Percentiles rank a stretch among this genome's conserved stretches.
phyloP scores from a whole-genome alignment of 257 asterid species.

The Solanum arcanum region DNA sequence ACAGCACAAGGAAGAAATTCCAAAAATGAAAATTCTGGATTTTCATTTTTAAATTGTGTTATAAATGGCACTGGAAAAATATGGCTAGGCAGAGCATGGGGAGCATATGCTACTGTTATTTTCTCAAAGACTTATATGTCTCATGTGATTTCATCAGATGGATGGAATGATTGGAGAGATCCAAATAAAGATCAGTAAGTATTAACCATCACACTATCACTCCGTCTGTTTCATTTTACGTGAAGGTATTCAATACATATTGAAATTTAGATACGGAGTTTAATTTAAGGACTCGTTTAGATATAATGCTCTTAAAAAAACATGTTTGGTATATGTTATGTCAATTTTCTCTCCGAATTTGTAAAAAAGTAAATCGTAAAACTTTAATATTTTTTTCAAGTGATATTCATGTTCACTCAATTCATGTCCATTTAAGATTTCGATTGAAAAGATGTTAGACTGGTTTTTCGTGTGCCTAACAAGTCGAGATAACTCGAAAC shows the following conservation, averaged over 20 bases:
- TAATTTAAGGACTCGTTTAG: background rate
- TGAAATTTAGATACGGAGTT: background rate
- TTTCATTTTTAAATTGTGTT: slow-evolving; percentile 64
- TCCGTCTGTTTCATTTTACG: background rate
- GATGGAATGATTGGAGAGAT: slow-evolving; percentile 80
- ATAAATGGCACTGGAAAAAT: slow-evolving; percentile 59
- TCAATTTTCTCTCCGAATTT: background rate
- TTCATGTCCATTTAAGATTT: background rate
- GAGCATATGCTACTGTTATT: slow-evolving; percentile 47
- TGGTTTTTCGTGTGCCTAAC: background rate
- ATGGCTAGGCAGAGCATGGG: slow-evolving; percentile 95
- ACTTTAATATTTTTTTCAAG: background rate
- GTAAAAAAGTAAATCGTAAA: background rate
- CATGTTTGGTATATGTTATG: background rate
- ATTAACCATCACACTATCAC: too few species aligned
- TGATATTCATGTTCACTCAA: background rate
- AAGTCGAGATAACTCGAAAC: background rate
- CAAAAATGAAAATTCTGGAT: slow-evolving; percentile 37
- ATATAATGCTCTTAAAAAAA: background rate
- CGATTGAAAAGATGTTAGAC: background rate
- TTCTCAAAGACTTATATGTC: slow-evolving; percentile 65
- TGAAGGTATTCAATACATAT: background rate
- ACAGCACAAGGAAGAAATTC: slow-evolving; percentile 73
- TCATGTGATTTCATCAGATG: slow-evolving; percentile 49
- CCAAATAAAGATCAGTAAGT: slow-evolving; percentile 52